Base-by-base conservation (phyloP, 805 yeast species). In the Pichia californica region DNA sequence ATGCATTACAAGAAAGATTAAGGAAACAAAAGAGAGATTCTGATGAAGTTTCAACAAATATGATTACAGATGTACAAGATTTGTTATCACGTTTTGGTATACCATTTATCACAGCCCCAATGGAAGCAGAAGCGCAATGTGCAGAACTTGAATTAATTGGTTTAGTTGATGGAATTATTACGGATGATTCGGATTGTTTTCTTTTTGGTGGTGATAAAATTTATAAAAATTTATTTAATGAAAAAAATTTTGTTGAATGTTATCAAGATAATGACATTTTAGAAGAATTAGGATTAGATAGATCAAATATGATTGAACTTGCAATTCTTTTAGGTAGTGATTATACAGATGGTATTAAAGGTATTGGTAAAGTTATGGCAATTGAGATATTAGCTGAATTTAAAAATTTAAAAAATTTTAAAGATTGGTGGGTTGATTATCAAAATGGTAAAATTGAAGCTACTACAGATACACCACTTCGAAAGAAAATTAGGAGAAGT, bases 81-180 rank as follows among this genome's bases (percentile, higher is more conserved):
- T 68, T 93, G 33, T 67, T 93, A 8, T 75, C 83, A 25, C 64
- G 91, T 42, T 93, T 93, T 69, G 99, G 99, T 1, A 84, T 93
- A 5, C 99, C 99, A 0, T 93, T 78, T 52, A 74, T 93, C 9
- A 86, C 95, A 0, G 97, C 99, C 0, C 99, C 99, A 1, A 88
- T 88, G 89, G 99, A 93, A 63, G 99, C 99, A 1, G 99, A 93
- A 65, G 98, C 99, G 0, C 99, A 93, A 57, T 93, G 99, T 65
- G 96, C 96, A 0, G 86, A 83, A 51, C 64, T 93, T 7, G 62
- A 78, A 31, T 57, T 62, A n/a, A 61, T 88, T 19, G 77, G 74
- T 0, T 67, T 93, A 16, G 96, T 91, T 4, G 98, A 93, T 62
- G 99, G 99, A 0, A 83, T 93, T 6, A 81, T 93, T 20, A 93